Base-by-base conservation (phyloP, 495 filamentous ascomycete genomes). In the Annulohypoxylon moriforme region DNA sequence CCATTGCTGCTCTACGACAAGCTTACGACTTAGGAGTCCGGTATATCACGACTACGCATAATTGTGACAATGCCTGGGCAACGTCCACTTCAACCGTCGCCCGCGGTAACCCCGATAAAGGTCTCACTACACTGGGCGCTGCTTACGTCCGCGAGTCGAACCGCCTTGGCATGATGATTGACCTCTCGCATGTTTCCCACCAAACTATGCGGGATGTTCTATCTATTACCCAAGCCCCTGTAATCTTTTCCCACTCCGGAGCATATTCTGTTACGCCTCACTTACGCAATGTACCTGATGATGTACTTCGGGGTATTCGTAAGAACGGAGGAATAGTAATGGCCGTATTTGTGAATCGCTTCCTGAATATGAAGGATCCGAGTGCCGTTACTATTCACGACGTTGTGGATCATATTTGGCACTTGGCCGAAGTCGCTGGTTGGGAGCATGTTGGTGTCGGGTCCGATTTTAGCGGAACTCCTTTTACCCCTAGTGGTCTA, bases 381-480 rank as follows among this genome's bases (percentile, higher is more conserved):
- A 78, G 75, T 0, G 83, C 87, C 29, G 82, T 85, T 0, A 91
- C 87, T 0, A 72, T 93, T n/a, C 78, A 84, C 42, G 86, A 89
- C 38, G 89, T 92, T 3, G 90, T 86, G n/a, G 83, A 88, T 40
- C 89, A 91, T 67, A 88, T 90, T 47, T 68, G 84, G 34, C 78
- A 90, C 63, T 82, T 90, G 25, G 89, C 82, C 0, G 61, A 83
- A 4, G 73, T 81, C 3, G 84, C 86, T n/a, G 89, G 89, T 0
- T 90, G 84, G 68, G 82, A 87, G 44, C 81, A 89, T 77, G 85
- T 91, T 46, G 89, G 89, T 0, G 60, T 91, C 13, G 89, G 89
- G 0, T 87, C 87, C 60, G 89, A 91, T 72, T 91, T 88, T 75
- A 88, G 90, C 70, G 89, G 89, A 1, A 90, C 89, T 58, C 64